These are phyloP conservation scores for Dactylellina parvicollis DNA, from an alignment of 2,329 filamentous ascomycete species.

Conservation along the genomic window DNA sequence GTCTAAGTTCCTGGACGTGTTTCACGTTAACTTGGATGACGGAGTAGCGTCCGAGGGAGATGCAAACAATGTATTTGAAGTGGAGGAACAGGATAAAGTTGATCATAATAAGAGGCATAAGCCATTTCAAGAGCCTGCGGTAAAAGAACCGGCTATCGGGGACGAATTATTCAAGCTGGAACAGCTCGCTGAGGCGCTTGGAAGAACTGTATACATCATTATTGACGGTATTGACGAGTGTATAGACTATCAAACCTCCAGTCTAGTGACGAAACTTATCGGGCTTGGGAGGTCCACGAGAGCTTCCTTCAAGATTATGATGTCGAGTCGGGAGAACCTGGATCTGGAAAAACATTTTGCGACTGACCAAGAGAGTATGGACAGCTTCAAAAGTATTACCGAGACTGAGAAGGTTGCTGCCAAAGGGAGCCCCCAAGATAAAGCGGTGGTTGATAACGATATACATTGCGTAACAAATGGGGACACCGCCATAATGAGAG, in stretches of 20 bases:
- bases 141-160: not conserved
- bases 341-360: conserved; percentile 7
- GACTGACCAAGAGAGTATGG: not conserved
- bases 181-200: not conserved
- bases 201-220: conserved; percentile 25
- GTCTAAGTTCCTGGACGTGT: not conserved
- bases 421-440: not conserved
- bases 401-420: not conserved
- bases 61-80: not conserved
- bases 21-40: not conserved
- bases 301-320: conserved; percentile 23
- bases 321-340: conserved; percentile 26
- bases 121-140: not conserved
- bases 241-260: conserved; percentile 17
- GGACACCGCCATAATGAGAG: conserved; percentile 30
- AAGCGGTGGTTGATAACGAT: not conserved
- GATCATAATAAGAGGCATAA: not conserved
- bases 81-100: not conserved
- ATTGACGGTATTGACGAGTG: conserved; percentile 37
- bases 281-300: conserved; percentile 25
- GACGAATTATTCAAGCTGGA: conserved; percentile 6
- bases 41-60: too few relatives aligned
- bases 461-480: conserved; percentile 11
- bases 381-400: not conserved
- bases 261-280: not conserved